Evolutionary conservation across 768 basidiomycete genomes (phyloP), one percentile per base, ranked within the genome.

Genomic region (Fomitopsis serialis): DNA sequence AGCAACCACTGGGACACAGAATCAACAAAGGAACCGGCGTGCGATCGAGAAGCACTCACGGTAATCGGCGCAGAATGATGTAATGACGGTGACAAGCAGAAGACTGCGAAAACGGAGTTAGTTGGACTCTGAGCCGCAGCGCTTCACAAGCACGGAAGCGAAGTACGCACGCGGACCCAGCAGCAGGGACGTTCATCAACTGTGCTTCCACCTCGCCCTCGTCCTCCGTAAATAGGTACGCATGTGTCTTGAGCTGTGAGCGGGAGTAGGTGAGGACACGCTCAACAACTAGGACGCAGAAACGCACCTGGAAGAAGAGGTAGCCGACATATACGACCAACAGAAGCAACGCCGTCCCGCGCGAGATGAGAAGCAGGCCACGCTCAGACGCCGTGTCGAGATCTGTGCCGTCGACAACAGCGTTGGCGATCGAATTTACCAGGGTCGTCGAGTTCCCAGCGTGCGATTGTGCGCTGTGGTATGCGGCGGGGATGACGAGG

Each of bases 401-500:
- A 37, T 66, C 66, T 23, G 56, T 47, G 17, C 57, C 35, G 3
- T 57, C 58, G 3, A 55, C 43, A 17, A 55, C 21, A n/a, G 17
- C 35, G 36, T 35, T 40, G 19, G 19, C 37, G 7, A 42, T 25
- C 24, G 45, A 53, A 42, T 25, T 21, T 10, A 24, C 13, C 21
- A 40, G 4, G 2, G 4, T n/a, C 24, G 19, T 23, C 2, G 21
- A 8, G 23, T 50, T 50, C 44, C 53, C 51, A 22, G 54, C 43
- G 51, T 59, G 50, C 15, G 57, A 53, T 35, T 70, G 62, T 22
- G 82, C 74, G 61, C 74, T 78, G 58, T 81, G 75, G 60, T 91
- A 96, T 2, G 93, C 93, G 36, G 94, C 93, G 29, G 93, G 93
- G 54, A 96, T 89, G 60, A 96, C 85, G 36, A 97, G 80, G 37